Evolutionary conservation across 805 yeast species (phyloP), one percentile per base, ranked within the genome.

Genomic region (Brettanomyces bruxellensis): DNA sequence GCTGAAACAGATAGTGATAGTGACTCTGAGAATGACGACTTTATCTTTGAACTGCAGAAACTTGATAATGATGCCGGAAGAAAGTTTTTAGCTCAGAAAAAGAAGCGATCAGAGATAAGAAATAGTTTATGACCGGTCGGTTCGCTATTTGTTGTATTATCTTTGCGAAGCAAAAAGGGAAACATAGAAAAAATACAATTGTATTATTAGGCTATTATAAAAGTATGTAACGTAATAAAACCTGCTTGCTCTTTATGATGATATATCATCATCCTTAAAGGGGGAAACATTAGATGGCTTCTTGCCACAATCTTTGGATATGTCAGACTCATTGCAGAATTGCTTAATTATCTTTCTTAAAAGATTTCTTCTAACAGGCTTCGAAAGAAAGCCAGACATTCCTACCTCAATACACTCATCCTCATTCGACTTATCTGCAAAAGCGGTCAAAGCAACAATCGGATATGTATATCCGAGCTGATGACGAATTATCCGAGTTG

Each of bases 391-490:
- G 13, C 93, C 95, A 52, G 82, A 72, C 98, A 91, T 93, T 3
- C 98, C 98, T n/a, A 84, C 81, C 18, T 79, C 83, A 47, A 86
- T 61, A 62, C 98, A 90, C 49, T 80, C 95, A 54, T 80, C 81
- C 37, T 85, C 89, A 57, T 90, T 91, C 41, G 90, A 81, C 51
- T 86, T 88, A 63, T 91, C 97, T 0, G 97, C 96, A 70, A 85
- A 91, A 1, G 97, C 98, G 0, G 98, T 90, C 46, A 91, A 73
- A 0, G 97, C 98, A 36, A 91, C 93, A 48, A 93, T 89, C 0
- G 97, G 97, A 5, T 76, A 75, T 1, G 60, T 59, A 57, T 76
- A 86, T 4, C 73, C 67, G 49, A 85, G 62, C 40, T 83, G 81
- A 14, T 70, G 65, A 40, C 96, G 71, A 34, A 91, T 83, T 57